Evolutionary conservation across 2,329 filamentous ascomycete species (phyloP).

Genomic region (Ceratocystis ficicola): DNA sequence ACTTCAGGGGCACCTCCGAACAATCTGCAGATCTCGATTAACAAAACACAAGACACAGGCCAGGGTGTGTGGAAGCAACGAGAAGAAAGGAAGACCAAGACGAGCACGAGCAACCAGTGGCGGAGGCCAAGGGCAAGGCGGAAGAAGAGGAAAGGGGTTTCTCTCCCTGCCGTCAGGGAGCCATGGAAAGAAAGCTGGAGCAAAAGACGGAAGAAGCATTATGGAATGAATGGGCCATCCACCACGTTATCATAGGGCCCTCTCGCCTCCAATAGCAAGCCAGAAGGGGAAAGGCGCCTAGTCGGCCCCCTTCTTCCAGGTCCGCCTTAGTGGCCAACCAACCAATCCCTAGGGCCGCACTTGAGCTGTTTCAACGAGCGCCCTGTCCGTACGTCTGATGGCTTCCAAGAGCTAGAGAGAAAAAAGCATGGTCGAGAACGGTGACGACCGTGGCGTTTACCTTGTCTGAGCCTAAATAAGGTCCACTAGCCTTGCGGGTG

Average conservation of each 20-base stretch:
- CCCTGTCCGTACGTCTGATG: neutral
- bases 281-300: neutral
- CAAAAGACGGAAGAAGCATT: neutral
- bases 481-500: neutral
- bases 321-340: neutral
- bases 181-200: no score
- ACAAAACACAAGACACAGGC: slow-evolving; percentile 2
- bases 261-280: neutral
- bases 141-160: neutral
- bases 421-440: neutral
- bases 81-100: neutral
- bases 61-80: neutral
- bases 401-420: no score
- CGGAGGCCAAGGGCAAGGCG: neutral
- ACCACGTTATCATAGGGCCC: neutral
- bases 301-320: neutral
- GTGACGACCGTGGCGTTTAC: neutral
- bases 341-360: neutral
- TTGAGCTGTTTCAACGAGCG: slow-evolving; percentile 3
- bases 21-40: slow-evolving; percentile 10
- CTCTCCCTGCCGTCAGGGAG: neutral
- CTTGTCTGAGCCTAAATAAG: neutral
- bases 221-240: neutral
- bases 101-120: neutral
- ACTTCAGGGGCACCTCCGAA: neutral